phyloP scores from a whole-genome alignment of 345 rosid species.

The Capsella bursapastoris region DNA sequence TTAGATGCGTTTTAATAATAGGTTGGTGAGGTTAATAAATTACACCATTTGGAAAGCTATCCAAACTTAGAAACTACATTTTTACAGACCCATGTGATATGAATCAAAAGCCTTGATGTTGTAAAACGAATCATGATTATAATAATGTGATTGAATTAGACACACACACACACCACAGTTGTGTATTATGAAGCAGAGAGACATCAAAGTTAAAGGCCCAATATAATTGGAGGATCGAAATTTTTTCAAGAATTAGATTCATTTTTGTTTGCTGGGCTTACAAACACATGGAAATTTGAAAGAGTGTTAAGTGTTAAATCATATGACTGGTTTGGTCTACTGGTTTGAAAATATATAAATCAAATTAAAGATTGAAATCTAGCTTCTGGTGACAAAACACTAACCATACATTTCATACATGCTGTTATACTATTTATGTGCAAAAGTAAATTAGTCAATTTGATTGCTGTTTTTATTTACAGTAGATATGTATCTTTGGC shows the following conservation, averaged over 20 bases:
- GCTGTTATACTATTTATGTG: no score
- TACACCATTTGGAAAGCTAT: neutral
- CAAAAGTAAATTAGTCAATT: neutral
- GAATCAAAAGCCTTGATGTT: slow-evolving; percentile 16
- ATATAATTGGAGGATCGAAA: neutral
- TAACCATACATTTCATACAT: no score
- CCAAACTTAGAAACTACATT: slow-evolving; percentile 5
- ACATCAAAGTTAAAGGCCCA: neutral
- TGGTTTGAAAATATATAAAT: neutral
- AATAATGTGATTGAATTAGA: no score
- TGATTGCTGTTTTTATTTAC: neutral
- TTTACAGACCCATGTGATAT: slow-evolving; percentile 35
- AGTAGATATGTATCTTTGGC: neutral
- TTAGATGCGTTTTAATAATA: slow-evolving; percentile 11
- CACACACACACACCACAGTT: no score
- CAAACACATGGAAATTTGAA: neutral
- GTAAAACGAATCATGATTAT: neutral
- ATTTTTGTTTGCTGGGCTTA: neutral
- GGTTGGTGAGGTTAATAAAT: slow-evolving; percentile 37
- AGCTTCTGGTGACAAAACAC: neutral
- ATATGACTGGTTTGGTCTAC: no score
- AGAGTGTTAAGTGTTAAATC: neutral
- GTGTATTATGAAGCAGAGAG: neutral
- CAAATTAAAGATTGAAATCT: neutral
- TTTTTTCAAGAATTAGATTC: neutral